A percentile compares a stretch with the other conserved stretches of the same genome.
Conservation (phyloP, 1,284 basidiomycete species). For the Rhodotorula glutinis region DNA sequence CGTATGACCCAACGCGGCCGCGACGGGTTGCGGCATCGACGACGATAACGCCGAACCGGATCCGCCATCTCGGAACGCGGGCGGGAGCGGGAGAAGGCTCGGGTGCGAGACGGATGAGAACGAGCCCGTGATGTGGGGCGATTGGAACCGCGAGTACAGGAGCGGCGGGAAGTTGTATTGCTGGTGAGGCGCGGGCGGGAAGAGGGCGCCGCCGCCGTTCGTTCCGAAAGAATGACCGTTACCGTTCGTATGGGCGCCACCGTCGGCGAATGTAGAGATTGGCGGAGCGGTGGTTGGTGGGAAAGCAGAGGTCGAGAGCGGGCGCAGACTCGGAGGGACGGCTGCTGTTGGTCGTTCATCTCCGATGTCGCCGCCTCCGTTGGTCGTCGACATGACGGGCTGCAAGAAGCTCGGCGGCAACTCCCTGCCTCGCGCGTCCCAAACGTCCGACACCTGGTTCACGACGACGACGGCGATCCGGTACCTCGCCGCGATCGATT, state of each 20-base stretch:
- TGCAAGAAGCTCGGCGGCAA: slow-evolving; percentile 5
- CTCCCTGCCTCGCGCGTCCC: slow-evolving; percentile 49
- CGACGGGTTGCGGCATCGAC: slow-evolving; percentile 55
- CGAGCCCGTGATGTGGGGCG: slow-evolving; percentile 66
- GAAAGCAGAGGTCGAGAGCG: no score
- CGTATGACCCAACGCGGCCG: slow-evolving; percentile 76
- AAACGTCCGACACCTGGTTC: slow-evolving; percentile 79
- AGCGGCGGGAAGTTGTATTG: slow-evolving; percentile 44
- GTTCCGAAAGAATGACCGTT: not conserved
- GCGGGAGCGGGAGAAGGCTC: slow-evolving; percentile 61
- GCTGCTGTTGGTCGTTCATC: no score
- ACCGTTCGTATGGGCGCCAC: not conserved
- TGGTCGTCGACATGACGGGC: not conserved
- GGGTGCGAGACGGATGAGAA: slow-evolving; percentile 7
- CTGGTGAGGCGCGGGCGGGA: slow-evolving; percentile 45
- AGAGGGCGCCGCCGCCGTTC: not conserved
- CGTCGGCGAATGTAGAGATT: no score
- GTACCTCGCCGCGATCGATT: slow-evolving; percentile 30
- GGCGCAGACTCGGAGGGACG: no score
- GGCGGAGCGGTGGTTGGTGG: no score
- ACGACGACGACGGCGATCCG: slow-evolving; percentile 66
- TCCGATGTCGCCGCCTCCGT: no score
- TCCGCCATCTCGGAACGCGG: slow-evolving; percentile 55
- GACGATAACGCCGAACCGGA: not conserved
- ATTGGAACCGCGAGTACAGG: slow-evolving; percentile 65